Evolutionary conservation across 2,329 filamentous ascomycete species (phyloP).

Genomic region (Cryoendolithus antarcticus): DNA sequence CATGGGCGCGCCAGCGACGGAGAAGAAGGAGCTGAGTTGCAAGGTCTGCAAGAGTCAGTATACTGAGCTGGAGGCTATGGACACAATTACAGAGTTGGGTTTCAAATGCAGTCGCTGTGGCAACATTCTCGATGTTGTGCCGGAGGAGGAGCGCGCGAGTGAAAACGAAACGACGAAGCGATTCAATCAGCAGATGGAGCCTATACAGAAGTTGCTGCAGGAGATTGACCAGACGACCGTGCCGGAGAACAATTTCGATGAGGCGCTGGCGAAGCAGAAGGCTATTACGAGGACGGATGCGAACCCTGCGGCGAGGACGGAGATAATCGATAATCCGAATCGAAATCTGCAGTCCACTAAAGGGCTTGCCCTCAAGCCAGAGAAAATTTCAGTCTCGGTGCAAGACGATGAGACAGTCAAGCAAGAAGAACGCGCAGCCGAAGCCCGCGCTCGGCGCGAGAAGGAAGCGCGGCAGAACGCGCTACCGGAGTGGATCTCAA

Average conservation of each 20-base stretch:
- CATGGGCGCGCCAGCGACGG: slow-evolving; percentile 60
- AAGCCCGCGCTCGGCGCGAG: slow-evolving; percentile 17
- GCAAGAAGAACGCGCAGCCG: slow-evolving; percentile 19
- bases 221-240: slow-evolving; percentile 64
- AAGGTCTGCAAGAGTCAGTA: slow-evolving; percentile 70
- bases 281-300: slow-evolving; percentile 55
- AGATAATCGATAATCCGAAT: slow-evolving; percentile 22
- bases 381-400: slow-evolving; percentile 24
- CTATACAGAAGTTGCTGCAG: slow-evolving; percentile 63
- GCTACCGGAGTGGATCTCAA: slow-evolving; percentile 25
- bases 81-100: slow-evolving; percentile 43
- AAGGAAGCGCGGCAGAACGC: slow-evolving; percentile 24
- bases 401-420: slow-evolving; percentile 24
- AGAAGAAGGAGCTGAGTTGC: slow-evolving; percentile 89
- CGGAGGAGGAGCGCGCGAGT: slow-evolving; percentile 47
- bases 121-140: slow-evolving; percentile 45
- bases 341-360: slow-evolving; percentile 21
- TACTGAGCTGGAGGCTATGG: slow-evolving; percentile 80
- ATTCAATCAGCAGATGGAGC: slow-evolving; percentile 67
- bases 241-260: slow-evolving; percentile 60
- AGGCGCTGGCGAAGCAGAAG: slow-evolving; percentile 49
- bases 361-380: slow-evolving; percentile 22
- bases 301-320: slow-evolving; percentile 37
- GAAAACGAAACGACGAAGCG: slow-evolving; percentile 54
- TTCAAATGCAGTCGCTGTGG: slow-evolving; percentile 78